Base-by-base conservation (phyloP, 805 yeast species). In the Candida endomychidarum region DNA sequence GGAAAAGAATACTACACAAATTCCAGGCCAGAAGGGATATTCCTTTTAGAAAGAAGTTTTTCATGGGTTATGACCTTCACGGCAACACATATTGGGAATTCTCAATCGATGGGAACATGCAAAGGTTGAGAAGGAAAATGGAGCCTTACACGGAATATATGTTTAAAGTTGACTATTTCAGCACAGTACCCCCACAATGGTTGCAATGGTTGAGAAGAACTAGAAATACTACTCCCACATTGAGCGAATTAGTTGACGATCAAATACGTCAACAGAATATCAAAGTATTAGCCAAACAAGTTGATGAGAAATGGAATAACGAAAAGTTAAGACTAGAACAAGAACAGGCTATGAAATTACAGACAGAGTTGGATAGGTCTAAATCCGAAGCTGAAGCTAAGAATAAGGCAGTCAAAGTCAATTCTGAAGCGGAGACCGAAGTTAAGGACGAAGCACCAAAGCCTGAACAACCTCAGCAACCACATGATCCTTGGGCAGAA, bases 51-150 rank as follows among this genome's bases (percentile, higher is more conserved):
- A 72, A 72, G 40, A 73, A 70, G 55, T 86, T 80, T 65, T 85
- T 86, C 50, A 70, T 81, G 8, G 86, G 88, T 2, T 86, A 84
- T 54, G 95, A 86, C 54, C 67, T 87, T n/a, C 80, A 78, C 27
- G 95, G 93, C 2, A 86, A 86, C 57, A 80, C 91, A 2, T 86
- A 82, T 63, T 86, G 95, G 95, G 96, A 86, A 57, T 80, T 83
- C 59, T 70, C 72, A 37, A 65, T 75, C 18, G 80, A 77, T 44
- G 73, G 74, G 5, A 71, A 74, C 50, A 68, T 78, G 49, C 64
- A 60, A 18, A 59, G 81, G 42, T 68, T 81, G 43, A 64, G 95
- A 35, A 60, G 95, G 32, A 77, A 83, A 39, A 72, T 81, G 40
- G 80, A 81, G 41, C 86, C 87, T 9, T 56, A 61, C 28, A 59